Base-by-base conservation (phyloP, 495 filamentous ascomycete genomes). In the Choiromyces venosus region DNA sequence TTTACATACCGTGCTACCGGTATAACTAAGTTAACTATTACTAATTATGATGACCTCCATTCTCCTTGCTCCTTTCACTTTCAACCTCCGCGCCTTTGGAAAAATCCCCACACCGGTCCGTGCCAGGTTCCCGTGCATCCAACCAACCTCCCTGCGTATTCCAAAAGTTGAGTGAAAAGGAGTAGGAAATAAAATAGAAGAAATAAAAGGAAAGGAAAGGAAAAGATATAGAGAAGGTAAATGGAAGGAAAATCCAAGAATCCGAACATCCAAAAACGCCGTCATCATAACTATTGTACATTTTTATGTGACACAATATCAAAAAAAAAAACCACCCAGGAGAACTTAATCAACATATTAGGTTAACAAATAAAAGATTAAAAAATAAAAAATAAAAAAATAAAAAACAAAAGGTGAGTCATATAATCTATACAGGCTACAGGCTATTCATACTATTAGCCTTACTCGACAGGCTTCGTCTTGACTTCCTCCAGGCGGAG, bases 361-460 rank as follows among this genome's bases (percentile, higher is more conserved):
- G 6, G 16, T n/a, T 14, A 35, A 10, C 38, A 67, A 39, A 67
- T 46, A 69, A 76, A 67, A 37, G 29, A 71, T 65, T 46, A 33
- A 36, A 64, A 39, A 14, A 16, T 21, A 36, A 6, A 46, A 29
- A 25, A 18, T 10, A 42, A 37, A 21, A 37, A 44, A 38, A 38
- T 19, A 67, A 1, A 35, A 70, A 74, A 37, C 37, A 21, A 71
- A 65, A 42, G 33, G 38, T 19, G 5, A 25, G n/a, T 19, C 18
- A 37, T 29, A 35, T 25, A 37, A 70, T 36, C 70, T 46, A 77
- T 25, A 19, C 36, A 33, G 74, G 75, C 61, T 72, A 69, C 42
- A 77, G 40, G 16, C 74, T 72, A 38, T 73, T 39, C n/a, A 77
- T 14, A 36, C 75, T 77, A 33, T 73, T 77, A n/a, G 69, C 66